Evolutionary conservation across 805 yeast genomes (phyloP), one percentile per base, ranked within the genome.

Genomic region (Priceomyces castillae): DNA sequence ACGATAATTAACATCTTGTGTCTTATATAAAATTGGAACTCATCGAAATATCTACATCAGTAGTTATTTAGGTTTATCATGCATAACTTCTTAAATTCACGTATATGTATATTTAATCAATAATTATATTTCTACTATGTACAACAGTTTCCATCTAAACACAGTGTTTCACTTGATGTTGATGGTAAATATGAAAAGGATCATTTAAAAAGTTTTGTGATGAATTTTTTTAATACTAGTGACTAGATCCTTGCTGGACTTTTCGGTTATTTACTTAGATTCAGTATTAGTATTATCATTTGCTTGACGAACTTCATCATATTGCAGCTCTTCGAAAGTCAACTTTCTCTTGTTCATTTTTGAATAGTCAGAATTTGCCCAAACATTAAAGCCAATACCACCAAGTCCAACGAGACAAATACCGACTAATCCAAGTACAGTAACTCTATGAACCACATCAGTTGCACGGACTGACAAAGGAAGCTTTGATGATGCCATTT

Each of bases 381-480:
- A 71, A 22, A 71, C 44, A 52, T 71, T 71, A 58, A 66, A 71
- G 7, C 62, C 30, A 23, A 69, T 62, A 43, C 70, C 55, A 23
- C 74, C 74, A 18, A 64, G 36, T 11, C 74, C 76, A 42, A 65
- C 64, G 41, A 65, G 64, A 50, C 71, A 65, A 51, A 70, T 60
- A 2, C 76, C 75, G 25, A 67, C 65, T 37, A 67, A 52, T 7
- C 71, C 73, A 30, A 69, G 64, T 7, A 71, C 74, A 4, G 74
- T 57, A 30, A 66, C 50, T 58, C 76, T 65, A 55, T 71, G 76
- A 25, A 70, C 57, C 33, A 63, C 63, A 50, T 71, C 76, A 40
- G 76, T 70, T 30, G 67, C 62, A 56, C 75, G 71, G 19, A 70
- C 76, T 43, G 64, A 57, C 38, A 66, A 59, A 39, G 76, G 75